These are phyloP conservation scores for Arthrobotrys iridis DNA, from an alignment of 2,329 filamentous ascomycete genomes.

Conservation along the genomic window DNA sequence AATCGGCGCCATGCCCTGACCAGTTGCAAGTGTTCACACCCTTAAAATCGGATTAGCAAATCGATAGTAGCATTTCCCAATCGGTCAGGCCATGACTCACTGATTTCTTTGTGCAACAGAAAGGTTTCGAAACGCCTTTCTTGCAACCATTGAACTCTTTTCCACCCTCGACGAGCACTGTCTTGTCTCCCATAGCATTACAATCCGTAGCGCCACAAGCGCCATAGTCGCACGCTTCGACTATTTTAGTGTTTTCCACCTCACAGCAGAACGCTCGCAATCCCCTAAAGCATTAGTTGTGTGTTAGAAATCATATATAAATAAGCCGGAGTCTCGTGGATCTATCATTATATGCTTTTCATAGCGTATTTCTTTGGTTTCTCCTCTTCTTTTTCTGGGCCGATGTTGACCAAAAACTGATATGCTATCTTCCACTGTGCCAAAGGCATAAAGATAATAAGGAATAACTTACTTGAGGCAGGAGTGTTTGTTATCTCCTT, in stretches of 20 bases:
- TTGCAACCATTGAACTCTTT: conserved; percentile 37
- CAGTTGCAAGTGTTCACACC: conserved; percentile 60
- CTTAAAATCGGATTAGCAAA: conserved; percentile 23
- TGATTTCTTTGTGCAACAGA: conserved; percentile 45
- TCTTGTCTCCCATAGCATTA: conserved; percentile 33
- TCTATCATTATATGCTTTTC: no score
- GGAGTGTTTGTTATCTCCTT: conserved; percentile 59
- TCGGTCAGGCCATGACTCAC: conserved; percentile 8
- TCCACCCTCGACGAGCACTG: conserved; percentile 31
- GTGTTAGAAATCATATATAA: conserved; percentile 20
- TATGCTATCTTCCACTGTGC: no score
- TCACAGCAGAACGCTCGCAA: conserved; percentile 40
- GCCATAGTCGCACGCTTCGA: conserved; percentile 38
- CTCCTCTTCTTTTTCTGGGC: no score
- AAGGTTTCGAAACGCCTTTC: conserved; percentile 37
- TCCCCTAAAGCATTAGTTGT: conserved; percentile 21
- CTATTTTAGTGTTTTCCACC: conserved; percentile 35
- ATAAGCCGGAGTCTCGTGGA: no score
- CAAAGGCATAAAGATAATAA: neutral
- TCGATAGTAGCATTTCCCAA: neutral
- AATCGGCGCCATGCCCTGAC: conserved; percentile 60
- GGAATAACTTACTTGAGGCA: conserved; percentile 34
- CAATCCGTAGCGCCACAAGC: conserved; percentile 34
- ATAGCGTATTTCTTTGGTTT: no score
- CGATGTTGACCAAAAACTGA: no score